Evolutionary conservation across 305 asterid species (phyloP).

Genomic region (Stenogyne calaminthoides): DNA sequence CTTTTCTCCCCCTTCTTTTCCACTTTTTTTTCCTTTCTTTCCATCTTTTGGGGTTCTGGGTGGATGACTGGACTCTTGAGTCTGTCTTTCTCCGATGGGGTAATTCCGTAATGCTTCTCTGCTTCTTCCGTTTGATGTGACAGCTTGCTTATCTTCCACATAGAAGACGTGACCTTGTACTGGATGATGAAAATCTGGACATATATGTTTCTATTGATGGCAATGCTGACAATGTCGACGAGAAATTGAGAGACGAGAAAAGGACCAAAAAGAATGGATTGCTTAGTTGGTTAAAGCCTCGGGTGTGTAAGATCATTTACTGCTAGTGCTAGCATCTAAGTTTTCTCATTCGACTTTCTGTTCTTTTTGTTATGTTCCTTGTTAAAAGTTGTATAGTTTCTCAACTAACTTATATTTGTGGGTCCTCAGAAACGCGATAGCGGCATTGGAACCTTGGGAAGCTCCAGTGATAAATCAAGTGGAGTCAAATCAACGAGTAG

Average conservation of each 20-base stretch:
- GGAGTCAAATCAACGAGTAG: slow-evolving; percentile 80
- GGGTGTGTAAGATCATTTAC: slow-evolving; percentile 56
- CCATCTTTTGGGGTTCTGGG: slow-evolving; percentile 14
- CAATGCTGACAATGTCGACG: slow-evolving; percentile 59
- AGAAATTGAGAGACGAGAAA: slow-evolving; percentile 73
- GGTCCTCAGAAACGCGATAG: slow-evolving; percentile 76
- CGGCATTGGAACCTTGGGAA: slow-evolving; percentile 71
- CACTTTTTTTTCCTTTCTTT: slow-evolving; percentile 6
- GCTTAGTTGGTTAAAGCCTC: slow-evolving; percentile 87
- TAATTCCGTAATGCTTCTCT: slow-evolving; percentile 21
- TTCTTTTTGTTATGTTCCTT: slow-evolving; percentile 1
- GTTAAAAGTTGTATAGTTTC: slow-evolving; percentile 17
- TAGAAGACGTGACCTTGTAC: slow-evolving; percentile 82
- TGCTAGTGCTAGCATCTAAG: slow-evolving; percentile 20
- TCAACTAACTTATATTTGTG: slow-evolving; percentile 37
- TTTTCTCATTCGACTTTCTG: slow-evolving; percentile 11
- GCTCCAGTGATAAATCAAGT: slow-evolving; percentile 93
- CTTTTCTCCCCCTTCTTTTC: neutral
- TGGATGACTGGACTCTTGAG: slow-evolving; percentile 20
- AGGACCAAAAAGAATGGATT: slow-evolving; percentile 83
- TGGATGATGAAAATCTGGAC: slow-evolving; percentile 85
- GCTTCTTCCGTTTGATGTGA: slow-evolving; percentile 33
- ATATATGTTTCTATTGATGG: slow-evolving; percentile 69
- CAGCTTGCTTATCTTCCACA: slow-evolving; percentile 99
- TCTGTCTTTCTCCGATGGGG: slow-evolving; percentile 3